A percentile compares a stretch with the other conserved stretches of the same genome.
Conservation (phyloP, 1,284 basidiomycete genomes). For the Spongiforma sp. region DNA sequence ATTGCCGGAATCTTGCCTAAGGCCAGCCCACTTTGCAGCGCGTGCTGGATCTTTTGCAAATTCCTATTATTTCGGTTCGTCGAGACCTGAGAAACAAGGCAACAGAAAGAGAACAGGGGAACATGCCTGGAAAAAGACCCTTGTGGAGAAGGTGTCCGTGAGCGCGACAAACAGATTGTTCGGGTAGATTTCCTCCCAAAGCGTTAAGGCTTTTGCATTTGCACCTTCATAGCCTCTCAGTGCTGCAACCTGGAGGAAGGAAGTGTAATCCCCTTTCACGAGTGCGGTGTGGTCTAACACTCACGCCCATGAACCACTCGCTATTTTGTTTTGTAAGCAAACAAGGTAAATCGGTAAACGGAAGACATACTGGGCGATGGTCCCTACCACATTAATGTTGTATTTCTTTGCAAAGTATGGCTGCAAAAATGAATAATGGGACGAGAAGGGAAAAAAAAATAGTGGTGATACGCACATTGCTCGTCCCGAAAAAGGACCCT, state of each 20-base stretch:
- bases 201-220: conserved; percentile 74
- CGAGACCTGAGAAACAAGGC: background rate
- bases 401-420: conserved; percentile 83
- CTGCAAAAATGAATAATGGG: conserved; percentile 46
- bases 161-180: conserved; percentile 70
- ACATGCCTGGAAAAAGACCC: conserved; percentile 78
- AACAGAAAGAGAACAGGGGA: background rate
- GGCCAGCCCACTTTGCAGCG: conserved; percentile 74
- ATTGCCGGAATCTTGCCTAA: conserved; percentile 94
- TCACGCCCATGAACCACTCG: conserved; percentile 95
- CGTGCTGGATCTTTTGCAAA: conserved; percentile 64
- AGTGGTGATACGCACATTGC: conserved; percentile 64
- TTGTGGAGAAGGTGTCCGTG: conserved; percentile 92
- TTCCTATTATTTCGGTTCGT: conserved; percentile 47
- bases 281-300: conserved; percentile 26
- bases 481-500: conserved; percentile 83
- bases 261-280: background rate
- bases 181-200: conserved; percentile 85
- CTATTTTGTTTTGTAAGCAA: conserved; percentile 43
- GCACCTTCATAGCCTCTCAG: conserved; percentile 80
- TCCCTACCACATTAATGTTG: conserved; percentile 73
- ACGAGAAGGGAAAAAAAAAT: background rate
- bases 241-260: conserved; percentile 67
- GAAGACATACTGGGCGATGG: conserved; percentile 84
- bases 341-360: conserved; percentile 2